Evolutionary conservation across 208 protist species (phyloP), one percentile per base, ranked within the genome.

Genomic region (Acanthamoeba sp.): DNA sequence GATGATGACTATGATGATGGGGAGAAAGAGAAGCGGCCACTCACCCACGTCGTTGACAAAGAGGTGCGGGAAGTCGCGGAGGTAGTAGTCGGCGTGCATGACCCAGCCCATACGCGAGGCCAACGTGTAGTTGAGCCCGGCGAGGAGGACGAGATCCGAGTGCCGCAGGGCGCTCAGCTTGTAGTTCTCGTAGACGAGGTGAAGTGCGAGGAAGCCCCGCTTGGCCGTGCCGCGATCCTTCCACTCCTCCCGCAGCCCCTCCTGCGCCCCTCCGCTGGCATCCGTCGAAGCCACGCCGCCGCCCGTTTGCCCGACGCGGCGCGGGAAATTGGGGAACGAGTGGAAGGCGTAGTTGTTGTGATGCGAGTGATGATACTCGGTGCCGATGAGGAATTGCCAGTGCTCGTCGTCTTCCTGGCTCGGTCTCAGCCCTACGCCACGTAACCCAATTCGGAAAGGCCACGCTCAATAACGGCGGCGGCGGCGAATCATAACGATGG

Each of bases 101-200:
- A 29, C 14, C 50, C 59, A 66, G 2, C 57, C 57, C 32, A 91
- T n/a, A 24, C 38, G 57, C n/a, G 20, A 16, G 36, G 85, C 85
- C 85, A 91, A 10, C 57, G 18, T 5, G 16, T 59, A 48, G 40
- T 59, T 42, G 34, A 91, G 59, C 3, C 57, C 40, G 36, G 57
- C 85, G 3, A 91, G 57, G 29, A 48, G 50, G 20, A 32, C 22
- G 7, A 73, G 57, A 16, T 91, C 34, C 14, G 85, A 42, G 36
- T 45, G 40, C 14, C 27, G 85, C 40, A 91, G 57, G 12, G 29
- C 45, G 22, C 45, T 91, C 57, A 91, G 40, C 40, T 91, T 91
- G 36, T 45, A 73, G 50, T 91, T 73, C 59, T 91, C 85, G 57
- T 91, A 91, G 18, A 91, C 36, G 29, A 73, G 59, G 34, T 91